Evolutionary conservation across 1,139 yeast genomes (phyloP).

Genomic region (Spathaspora sp.): DNA sequence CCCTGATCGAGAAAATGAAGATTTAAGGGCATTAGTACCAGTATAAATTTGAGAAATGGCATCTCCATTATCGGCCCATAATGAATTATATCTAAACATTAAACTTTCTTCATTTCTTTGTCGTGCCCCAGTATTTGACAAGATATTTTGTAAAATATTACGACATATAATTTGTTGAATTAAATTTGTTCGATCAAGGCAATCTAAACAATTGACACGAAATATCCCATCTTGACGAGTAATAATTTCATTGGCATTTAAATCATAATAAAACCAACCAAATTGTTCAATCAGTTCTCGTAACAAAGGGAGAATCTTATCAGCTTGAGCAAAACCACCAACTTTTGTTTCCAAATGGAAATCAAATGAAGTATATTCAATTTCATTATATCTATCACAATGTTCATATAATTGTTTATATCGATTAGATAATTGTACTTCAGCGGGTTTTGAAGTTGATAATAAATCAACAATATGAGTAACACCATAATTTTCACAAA

Average conservation of each 20-base stretch:
- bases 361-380: slow-evolving; percentile 78
- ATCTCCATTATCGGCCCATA: slow-evolving; percentile 99
- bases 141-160: slow-evolving; percentile 61
- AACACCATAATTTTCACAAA: slow-evolving; percentile 76
- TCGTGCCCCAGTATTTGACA: slow-evolving; percentile 42
- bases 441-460: slow-evolving; percentile 72
- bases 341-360: slow-evolving; percentile 90
- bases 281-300: slow-evolving; percentile 68
- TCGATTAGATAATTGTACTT: slow-evolving; percentile 67
- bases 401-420: slow-evolving; percentile 57
- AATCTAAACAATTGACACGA: slow-evolving; percentile 91
- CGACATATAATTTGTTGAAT: slow-evolving; percentile 80
- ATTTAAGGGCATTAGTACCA: slow-evolving; percentile 94
- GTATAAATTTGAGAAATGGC: slow-evolving; percentile 95
- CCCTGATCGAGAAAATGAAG: slow-evolving; percentile 91
- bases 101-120: slow-evolving; percentile 44
- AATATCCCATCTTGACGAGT: slow-evolving; percentile 88
- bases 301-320: slow-evolving; percentile 63
- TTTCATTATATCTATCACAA: slow-evolving; percentile 46
- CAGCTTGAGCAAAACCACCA: slow-evolving; percentile 85
- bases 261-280: slow-evolving; percentile 74
- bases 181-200: slow-evolving; percentile 91
- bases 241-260: slow-evolving; percentile 46
- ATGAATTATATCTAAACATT: slow-evolving; percentile 65
- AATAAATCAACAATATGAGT: slow-evolving; percentile 83